Evolutionary conservation across 257 asterid species (phyloP).

Genomic region (Solanum corneliomulleri): DNA sequence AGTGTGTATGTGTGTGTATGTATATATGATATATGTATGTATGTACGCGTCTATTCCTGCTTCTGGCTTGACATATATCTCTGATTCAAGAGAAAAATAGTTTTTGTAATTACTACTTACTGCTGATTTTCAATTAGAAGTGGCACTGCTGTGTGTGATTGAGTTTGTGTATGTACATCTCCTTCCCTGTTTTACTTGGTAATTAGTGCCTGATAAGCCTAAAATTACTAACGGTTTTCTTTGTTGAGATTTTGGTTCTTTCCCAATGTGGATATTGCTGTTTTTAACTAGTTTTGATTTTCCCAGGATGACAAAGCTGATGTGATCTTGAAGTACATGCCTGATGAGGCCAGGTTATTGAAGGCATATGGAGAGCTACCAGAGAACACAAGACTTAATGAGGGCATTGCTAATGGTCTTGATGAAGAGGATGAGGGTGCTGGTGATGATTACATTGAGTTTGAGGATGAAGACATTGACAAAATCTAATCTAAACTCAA

Average conservation of each 20-base stretch:
- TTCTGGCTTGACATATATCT: background rate
- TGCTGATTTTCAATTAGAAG: background rate
- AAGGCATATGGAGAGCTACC: slow-evolving; percentile 97
- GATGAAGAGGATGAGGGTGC: slow-evolving; percentile 69
- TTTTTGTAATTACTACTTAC: background rate
- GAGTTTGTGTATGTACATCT: background rate
- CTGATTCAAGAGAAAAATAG: background rate
- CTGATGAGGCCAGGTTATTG: slow-evolving; percentile 83
- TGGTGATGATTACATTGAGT: slow-evolving; percentile 59
- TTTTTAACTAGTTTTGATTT: background rate
- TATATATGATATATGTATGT: no score
- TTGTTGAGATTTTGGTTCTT: background rate
- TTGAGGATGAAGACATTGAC: slow-evolving; percentile 89
- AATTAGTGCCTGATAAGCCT: background rate
- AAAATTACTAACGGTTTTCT: background rate
- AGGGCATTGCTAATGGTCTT: slow-evolving; percentile 50
- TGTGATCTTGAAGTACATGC: slow-evolving; percentile 82
- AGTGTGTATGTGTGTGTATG: background rate
- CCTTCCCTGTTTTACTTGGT: background rate
- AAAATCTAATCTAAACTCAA: slow-evolving; percentile 36
- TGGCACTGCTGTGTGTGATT: background rate
- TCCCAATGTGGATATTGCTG: background rate
- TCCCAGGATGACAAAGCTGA: slow-evolving; percentile 91
- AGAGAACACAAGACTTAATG: slow-evolving; percentile 68
- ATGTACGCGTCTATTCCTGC: background rate